These are phyloP conservation scores for Hyphodiscus hymeniophilus DNA, from an alignment of 495 filamentous ascomycete species.

Conservation along the genomic window DNA sequence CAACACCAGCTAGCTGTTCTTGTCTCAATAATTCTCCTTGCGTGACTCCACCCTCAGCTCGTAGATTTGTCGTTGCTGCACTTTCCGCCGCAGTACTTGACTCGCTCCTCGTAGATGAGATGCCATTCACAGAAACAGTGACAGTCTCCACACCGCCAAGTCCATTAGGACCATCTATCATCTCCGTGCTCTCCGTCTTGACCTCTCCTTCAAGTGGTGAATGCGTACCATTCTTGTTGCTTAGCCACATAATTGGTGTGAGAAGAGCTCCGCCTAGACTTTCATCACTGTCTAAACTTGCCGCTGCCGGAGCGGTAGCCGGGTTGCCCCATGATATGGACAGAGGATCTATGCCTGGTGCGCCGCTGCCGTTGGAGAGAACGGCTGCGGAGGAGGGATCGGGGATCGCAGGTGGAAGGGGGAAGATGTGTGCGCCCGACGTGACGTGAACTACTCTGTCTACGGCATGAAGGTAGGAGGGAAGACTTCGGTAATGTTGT, in stretches of 20 bases:
- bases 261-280: slow-evolving; percentile 83
- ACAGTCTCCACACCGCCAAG: slow-evolving; percentile 65
- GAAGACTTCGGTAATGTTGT: slow-evolving; percentile 69
- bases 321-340: slow-evolving; percentile 28
- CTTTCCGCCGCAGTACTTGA: slow-evolving; percentile 7
- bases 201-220: slow-evolving; percentile 42
- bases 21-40: slow-evolving; percentile 74
- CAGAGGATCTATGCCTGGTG: slow-evolving; percentile 15
- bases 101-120: slow-evolving; percentile 32
- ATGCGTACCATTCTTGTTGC: slow-evolving; percentile 16
- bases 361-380: slow-evolving; percentile 23
- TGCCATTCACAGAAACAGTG: slow-evolving; percentile 57
- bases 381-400: slow-evolving; percentile 35
- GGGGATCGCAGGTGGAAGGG: slow-evolving; percentile 57
- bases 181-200: slow-evolving; percentile 58
- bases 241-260: slow-evolving; percentile 88
- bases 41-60: slow-evolving; percentile 47
- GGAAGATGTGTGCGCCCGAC: slow-evolving; percentile 71
- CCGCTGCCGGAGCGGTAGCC: slow-evolving; percentile 17
- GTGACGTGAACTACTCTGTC: slow-evolving; percentile 90
- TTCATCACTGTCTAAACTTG: slow-evolving; percentile 67
- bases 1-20: slow-evolving; percentile 66
- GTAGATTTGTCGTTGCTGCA: slow-evolving; percentile 14
- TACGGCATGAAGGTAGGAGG: slow-evolving; percentile 80
- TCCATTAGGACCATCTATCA: slow-evolving; percentile 64